Base-by-base conservation (phyloP, 1,284 basidiomycete genomes). In the Ustilago trichophora region DNA sequence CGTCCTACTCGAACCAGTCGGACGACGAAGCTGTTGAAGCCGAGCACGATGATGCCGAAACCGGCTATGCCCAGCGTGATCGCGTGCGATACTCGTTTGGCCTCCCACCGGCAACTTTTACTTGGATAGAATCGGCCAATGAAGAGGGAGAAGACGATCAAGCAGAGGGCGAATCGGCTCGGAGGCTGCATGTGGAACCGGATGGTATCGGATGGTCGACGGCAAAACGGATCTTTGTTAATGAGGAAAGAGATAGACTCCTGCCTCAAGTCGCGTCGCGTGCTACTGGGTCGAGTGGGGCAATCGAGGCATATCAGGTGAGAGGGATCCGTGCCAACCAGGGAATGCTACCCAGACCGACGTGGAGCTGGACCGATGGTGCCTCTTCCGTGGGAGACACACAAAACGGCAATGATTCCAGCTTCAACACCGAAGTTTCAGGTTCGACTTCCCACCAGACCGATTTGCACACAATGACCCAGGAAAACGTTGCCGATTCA, bases 171-270 rank as follows among this genome's bases (percentile, higher is more conserved):
- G 25, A 32, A 9, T 19, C 36, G 32, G 32, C 34, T 15, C 34
- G 24, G 9, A 38, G 34, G 16, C n/a, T 55, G 35, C 64, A 56
- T 18, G 57, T 48, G 3, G 55, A 58, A 29, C 56, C 49, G 41
- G 66, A 69, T 33, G 60, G 51, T 0, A 60, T 69, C 6, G 66
- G 55, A 9, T 69, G 55, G 51, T 56, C 52, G 16, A 69, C 66
- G 0, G 66, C 66, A 2, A 59, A 56, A 32, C 27, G 49, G 8
- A 53, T 69, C 9, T 69, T 48, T 26, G 26, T 69, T 1, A 35
- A 41, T 19, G 59, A 69, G 24, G 55, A 69, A 27, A 31, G 60
- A 13, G 59, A 64, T 44, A 16, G 59, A 7, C 3, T 64, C 24
- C 16, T 64, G 24, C 55, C 66, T 1, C 34, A 51, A n/a, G 40